Conservation (phyloP, 768 basidiomycete species). For the Cystoderma amianthinum region DNA sequence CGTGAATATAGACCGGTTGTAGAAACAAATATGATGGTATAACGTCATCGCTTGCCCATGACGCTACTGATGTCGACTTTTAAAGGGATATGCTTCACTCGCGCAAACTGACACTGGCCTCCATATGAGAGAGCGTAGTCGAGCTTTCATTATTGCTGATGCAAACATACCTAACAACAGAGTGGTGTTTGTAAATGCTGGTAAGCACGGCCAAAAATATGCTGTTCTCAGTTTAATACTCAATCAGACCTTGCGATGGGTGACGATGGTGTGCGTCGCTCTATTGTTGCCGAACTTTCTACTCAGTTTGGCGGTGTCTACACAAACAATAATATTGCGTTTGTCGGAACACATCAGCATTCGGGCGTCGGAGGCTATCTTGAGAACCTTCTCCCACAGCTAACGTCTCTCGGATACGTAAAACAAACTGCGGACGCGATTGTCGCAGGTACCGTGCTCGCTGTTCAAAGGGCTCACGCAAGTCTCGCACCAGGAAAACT, state of each 20-base stretch:
- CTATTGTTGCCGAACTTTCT: conserved; percentile 54
- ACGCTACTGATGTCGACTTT: too few species aligned
- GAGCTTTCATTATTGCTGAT: conserved; percentile 72
- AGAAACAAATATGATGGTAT: conserved; percentile 80
- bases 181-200: conserved; percentile 72
- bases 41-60: conserved; percentile 7
- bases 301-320: conserved; percentile 57
- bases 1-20: conserved; percentile 52
- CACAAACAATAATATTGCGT: conserved; percentile 63
- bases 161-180: conserved; percentile 46
- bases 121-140: conserved; percentile 74
- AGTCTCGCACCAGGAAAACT: conserved; percentile 55
- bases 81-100: conserved; percentile 60
- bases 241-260: conserved; percentile 72
- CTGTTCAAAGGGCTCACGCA: conserved; percentile 61
- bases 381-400: conserved; percentile 71
- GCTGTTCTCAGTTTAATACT: conserved; percentile 1
- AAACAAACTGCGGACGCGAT: conserved; percentile 68
- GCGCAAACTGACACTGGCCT: conserved; percentile 66
- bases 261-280: conserved; percentile 67
- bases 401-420: conserved; percentile 71
- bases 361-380: conserved; percentile 75
- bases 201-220: conserved; percentile 21
- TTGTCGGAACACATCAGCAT: conserved; percentile 73
- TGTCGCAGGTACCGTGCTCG: conserved; percentile 58